Conservation (phyloP, 208 protist genomes). For the Trichomonas vaginalis region DNA sequence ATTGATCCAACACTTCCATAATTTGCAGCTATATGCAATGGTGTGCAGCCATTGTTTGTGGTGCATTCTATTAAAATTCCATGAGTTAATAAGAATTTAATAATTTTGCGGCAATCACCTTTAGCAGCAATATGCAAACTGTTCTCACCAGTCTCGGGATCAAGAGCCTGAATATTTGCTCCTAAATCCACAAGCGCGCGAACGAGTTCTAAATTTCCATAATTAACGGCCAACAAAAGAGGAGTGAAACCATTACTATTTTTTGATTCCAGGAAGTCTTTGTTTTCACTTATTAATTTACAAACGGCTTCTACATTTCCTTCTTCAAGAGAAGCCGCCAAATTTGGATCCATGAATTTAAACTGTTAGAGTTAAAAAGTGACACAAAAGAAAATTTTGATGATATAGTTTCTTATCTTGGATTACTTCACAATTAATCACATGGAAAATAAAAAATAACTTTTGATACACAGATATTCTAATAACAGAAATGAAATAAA, state of each 20-base stretch:
- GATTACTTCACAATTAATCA: too few species aligned
- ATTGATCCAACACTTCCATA: background rate
- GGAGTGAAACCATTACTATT: background rate
- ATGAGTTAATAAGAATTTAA: background rate
- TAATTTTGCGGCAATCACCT: background rate
- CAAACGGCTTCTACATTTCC: background rate
- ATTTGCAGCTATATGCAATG: background rate
- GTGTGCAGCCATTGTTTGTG: background rate
- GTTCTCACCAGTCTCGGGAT: background rate
- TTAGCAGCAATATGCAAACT: background rate
- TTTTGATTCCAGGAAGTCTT: background rate
- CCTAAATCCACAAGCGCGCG: background rate
- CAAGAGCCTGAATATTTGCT: background rate
- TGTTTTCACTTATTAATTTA: background rate
- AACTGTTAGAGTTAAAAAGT: background rate
- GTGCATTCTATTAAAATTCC: background rate
- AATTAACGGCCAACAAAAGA: background rate
- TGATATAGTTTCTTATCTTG: too few species aligned
- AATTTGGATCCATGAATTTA: background rate
- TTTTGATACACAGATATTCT: too few species aligned
- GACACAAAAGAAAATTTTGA: too few species aligned
- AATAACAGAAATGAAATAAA: too few species aligned
- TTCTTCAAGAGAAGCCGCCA: background rate
- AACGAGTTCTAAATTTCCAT: background rate
- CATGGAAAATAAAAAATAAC: too few species aligned